These are phyloP conservation scores for Phytopythium aichiense DNA, from an alignment of 352 stramenopile species.

Conservation along the genomic window DNA sequence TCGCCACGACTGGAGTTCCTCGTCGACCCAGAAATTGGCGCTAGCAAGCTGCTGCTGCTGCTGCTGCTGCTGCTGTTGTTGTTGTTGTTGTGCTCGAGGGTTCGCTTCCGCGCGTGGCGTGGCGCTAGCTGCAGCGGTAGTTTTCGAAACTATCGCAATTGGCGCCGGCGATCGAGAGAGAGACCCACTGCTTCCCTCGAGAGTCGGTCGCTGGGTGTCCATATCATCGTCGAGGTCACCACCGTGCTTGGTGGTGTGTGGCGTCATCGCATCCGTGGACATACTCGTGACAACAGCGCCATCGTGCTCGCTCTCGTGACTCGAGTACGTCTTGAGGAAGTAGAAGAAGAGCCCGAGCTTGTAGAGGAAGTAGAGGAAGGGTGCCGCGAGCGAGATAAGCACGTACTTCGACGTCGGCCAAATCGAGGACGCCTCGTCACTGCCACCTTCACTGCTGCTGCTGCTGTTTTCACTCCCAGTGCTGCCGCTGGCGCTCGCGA, in stretches of 20 bases:
- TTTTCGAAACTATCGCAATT: conserved; percentile 6
- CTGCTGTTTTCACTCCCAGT: neutral
- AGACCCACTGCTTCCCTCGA: conserved; percentile 26
- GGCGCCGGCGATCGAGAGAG: conserved; percentile 13
- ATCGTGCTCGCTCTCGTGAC: conserved; percentile 4
- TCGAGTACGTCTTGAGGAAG: conserved; percentile 24
- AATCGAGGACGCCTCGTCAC: neutral
- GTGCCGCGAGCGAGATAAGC: conserved; percentile 24
- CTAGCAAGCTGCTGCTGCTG: conserved; percentile 14
- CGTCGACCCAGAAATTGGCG: conserved; percentile 64
- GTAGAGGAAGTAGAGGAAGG: conserved; percentile 36
- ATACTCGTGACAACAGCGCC: neutral
- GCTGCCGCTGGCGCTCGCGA: neutral
- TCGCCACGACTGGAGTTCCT: conserved; percentile 63
- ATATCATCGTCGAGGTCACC: conserved; percentile 7
- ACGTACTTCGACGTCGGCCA: conserved; percentile 25
- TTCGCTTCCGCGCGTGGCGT: neutral
- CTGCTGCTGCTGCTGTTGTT: conserved; percentile 8
- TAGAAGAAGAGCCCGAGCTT: conserved; percentile 33
- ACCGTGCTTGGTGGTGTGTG: neutral
- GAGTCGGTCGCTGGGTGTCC: conserved; percentile 16
- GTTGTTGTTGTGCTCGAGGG: conserved; percentile 1
- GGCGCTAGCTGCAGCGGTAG: neutral
- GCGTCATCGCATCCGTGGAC: neutral
- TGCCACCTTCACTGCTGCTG: conserved; percentile 2